Base-by-base conservation (phyloP, 2,329 filamentous ascomycete species). In the Xylaria sp. region DNA sequence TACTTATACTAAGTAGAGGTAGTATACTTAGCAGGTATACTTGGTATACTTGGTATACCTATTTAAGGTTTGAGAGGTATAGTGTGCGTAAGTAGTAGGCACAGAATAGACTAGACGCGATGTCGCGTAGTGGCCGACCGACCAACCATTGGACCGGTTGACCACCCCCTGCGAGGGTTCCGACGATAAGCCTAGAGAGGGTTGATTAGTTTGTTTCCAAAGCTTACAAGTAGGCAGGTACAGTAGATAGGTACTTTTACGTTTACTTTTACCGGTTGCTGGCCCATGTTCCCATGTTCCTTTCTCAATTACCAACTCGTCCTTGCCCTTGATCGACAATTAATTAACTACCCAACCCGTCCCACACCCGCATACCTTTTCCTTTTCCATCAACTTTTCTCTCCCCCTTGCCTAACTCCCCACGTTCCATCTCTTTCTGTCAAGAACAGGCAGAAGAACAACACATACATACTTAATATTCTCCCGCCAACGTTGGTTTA, bases 291-390 rank as follows among this genome's bases (percentile, higher is more conserved):
- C 36, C 64, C 24, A 27, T 27, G 24, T 27, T 27, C 24, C 24
- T 27, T 67, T 66, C 66, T 61, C 63, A 71, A 67, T 71, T 69
- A 64, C 66, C 64, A 69, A 71, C 63, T 71, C 55, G 45, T 55
- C 55, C 66, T 39, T 51, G 59, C 60, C 63, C 63, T 68, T 63
- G 61, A 67, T 66, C 63, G 67, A 47, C 69, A 71, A 60, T 69
- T 67, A 68, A 67, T 71, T 69, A 61, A 61, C 67, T 69, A 65
- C 67, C 69, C 60, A 69, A 67, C 67, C 61, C 48, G 67, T 66
- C 68, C 68, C 68, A 70, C 61, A 60, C 53, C 64, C 61, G 60
- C 64, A 53, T 65, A 57, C 58, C 59, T 55, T 61, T 65, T 45
- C 62, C 53, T 65, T 69, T 67, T 62, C 70, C 63, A 60, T 66